Evolutionary conservation across 2,329 filamentous ascomycete species (phyloP).

Genomic region (Neospermospora avenae): DNA sequence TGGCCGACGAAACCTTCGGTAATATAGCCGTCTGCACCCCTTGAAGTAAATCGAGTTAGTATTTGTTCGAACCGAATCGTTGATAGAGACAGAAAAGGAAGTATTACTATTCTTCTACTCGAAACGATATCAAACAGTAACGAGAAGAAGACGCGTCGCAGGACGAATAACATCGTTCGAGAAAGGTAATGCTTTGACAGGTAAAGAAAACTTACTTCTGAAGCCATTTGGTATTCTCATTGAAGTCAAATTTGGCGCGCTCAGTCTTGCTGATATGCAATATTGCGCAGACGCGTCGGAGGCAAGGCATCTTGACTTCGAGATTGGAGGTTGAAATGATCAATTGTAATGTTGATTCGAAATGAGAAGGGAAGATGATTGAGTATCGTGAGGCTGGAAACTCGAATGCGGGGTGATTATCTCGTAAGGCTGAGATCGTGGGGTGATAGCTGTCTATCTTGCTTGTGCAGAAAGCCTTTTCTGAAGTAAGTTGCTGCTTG

Average conservation of each 20-base stretch:
- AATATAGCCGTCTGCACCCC: constrained; percentile 7
- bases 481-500: neutral
- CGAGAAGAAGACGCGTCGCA: no score
- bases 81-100: neutral
- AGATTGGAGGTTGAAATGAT: neutral
- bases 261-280: neutral
- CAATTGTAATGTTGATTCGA: neutral
- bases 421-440: neutral
- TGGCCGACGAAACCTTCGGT: constrained; percentile 8
- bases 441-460: neutral
- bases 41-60: neutral
- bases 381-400: neutral
- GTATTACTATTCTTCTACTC: neutral
- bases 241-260: constrained; percentile 3
- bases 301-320: neutral
- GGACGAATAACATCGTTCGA: no score
- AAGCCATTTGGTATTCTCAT: neutral
- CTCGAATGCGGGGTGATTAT: neutral
- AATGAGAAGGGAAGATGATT: neutral
- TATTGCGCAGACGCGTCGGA: neutral
- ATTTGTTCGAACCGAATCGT: neutral
- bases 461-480: neutral
- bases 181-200: neutral
- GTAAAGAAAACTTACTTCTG: neutral
- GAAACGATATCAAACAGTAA: no score